Percentiles rank a stretch among this genome's conserved stretches.
These are phyloP conservation scores for Elsinoe fawcettii DNA, from an alignment of 2,329 filamentous ascomycete genomes.

Conservation along the genomic window DNA sequence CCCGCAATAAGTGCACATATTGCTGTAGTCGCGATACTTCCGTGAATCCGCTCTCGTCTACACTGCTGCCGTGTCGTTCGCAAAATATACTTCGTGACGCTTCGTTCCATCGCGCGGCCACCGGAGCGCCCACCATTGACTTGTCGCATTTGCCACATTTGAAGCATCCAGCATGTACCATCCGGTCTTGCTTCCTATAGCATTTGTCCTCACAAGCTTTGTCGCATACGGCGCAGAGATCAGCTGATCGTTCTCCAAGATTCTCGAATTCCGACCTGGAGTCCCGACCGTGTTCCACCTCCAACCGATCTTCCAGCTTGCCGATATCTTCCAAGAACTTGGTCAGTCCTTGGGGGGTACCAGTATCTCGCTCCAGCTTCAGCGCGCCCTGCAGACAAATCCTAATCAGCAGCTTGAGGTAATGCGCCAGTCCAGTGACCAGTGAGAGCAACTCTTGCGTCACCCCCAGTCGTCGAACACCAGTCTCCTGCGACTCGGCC, in stretches of 20 bases:
- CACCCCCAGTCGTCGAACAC: slow-evolving; percentile 83
- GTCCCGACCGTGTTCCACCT: slow-evolving; percentile 54
- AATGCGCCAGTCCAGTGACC: slow-evolving; percentile 92
- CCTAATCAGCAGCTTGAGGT: slow-evolving; percentile 91
- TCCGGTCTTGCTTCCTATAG: slow-evolving; percentile 61
- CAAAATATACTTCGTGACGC: slow-evolving; percentile 65
- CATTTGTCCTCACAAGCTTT: slow-evolving; percentile 95
- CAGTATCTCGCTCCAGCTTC: slow-evolving; percentile 78
- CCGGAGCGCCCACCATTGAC: slow-evolving; percentile 60
- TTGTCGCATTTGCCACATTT: slow-evolving; percentile 61
- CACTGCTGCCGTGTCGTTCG: slow-evolving; percentile 41
- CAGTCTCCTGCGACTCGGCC: slow-evolving; percentile 87
- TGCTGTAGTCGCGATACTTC: slow-evolving; percentile 81
- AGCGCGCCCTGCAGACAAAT: slow-evolving; percentile 93
- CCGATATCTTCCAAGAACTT: slow-evolving; percentile 76
- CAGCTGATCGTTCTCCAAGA: slow-evolving; percentile 44
- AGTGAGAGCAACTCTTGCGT: slow-evolving; percentile 97
- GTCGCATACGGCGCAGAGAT: slow-evolving; percentile 74
- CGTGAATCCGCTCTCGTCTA: slow-evolving; percentile 54
- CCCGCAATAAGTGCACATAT: slow-evolving; percentile 85
- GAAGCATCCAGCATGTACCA: slow-evolving; percentile 80
- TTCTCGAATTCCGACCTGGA: slow-evolving; percentile 34
- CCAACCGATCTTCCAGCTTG: slow-evolving; percentile 70
- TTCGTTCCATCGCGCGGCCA: slow-evolving; percentile 64
- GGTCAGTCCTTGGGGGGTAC: slow-evolving; percentile 65